Base-by-base conservation (phyloP, 176 grass and related monocot genomes). In the Eleusine indica region DNA sequence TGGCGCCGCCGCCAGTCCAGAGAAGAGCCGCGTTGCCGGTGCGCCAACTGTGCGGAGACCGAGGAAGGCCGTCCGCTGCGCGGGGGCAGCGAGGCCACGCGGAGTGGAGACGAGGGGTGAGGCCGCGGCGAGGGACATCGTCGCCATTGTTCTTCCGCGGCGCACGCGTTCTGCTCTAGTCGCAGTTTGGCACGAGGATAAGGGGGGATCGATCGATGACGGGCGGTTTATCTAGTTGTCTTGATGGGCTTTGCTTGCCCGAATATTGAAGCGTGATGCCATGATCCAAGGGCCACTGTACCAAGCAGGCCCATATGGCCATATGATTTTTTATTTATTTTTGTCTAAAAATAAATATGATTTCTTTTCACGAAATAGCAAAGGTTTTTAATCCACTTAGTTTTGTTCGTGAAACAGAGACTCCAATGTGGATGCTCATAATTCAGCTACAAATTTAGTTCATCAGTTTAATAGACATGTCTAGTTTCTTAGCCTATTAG, bases 71-170 rank as follows among this genome's bases (percentile, higher is more conserved):
- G 46, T 28, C 41, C 74, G 28, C 38, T 47, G 42, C 4, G 84
- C 10, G n/a, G 84, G 71, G 4, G 46, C 37, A 44, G 51, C 39
- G 87, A 84, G 47, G 74, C 79, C 75, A 29, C 61, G 65, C 14
- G 86, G 64, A 38, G 18, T 86, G 79, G 88, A 86, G 63, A 86
- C 37, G 64, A 86, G 86, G 38, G 86, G 83, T 44, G 86, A 88
- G 22, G 79, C 87, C 35, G 87, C 80, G 30, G 83, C 79, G 68
- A 91, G 78, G 46, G 86, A 81, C 76, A 86, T 70, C 66, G 81
- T 91, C 75, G 79, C 80, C 80, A 81, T 90, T 56, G 87, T 25
- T 71, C 64, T 53, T 57, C 75, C 48, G 29, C 83, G 43, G 21
- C 21, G 68, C 61, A 82, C 68, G 79, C 74, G 74, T 63, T 68